A percentile compares a stretch with the other conserved stretches of the same genome.
These are phyloP conservation scores for Cicer arietinum DNA, from an alignment of 306 rosid species.

Conservation along the genomic window DNA sequence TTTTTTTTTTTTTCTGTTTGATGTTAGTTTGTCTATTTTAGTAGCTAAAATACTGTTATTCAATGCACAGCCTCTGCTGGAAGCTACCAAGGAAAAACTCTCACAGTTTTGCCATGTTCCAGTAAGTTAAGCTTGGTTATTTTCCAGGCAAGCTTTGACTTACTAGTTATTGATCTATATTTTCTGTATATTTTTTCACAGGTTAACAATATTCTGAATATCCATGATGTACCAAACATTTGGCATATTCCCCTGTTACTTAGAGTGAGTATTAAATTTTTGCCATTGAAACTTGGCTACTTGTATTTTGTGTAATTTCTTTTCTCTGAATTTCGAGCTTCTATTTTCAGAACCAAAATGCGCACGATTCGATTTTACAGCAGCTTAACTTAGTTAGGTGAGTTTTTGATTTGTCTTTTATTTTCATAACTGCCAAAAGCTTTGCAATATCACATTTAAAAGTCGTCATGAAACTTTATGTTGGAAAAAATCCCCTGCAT, in stretches of 20 bases:
- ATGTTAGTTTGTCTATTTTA: conserved; percentile 39
- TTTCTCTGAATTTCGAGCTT: conserved; percentile 32
- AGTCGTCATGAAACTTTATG: conserved; percentile 22
- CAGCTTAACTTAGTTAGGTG: conserved; percentile 82
- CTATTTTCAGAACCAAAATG: conserved; percentile 84
- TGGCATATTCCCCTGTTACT: conserved; percentile 98
- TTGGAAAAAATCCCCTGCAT: conserved; percentile 20
- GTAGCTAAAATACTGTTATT: conserved; percentile 43
- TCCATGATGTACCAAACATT: conserved; percentile 98
- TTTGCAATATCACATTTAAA: conserved; percentile 23
- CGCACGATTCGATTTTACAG: conserved; percentile 80
- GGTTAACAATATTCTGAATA: conserved; percentile 86
- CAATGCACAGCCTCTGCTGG: conserved; percentile 79
- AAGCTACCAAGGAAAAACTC: conserved; percentile 85
- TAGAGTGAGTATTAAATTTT: conserved; percentile 62
- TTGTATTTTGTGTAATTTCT: conserved; percentile 35
- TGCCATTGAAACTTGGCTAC: conserved; percentile 39
- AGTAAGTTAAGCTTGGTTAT: conserved; percentile 64
- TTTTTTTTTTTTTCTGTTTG: conserved; percentile 34
- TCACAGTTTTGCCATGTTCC: conserved; percentile 98
- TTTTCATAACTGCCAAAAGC: conserved; percentile 18
- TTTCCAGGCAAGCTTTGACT: conserved; percentile 35
- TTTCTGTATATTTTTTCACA: conserved; percentile 47
- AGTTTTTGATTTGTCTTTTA: conserved; percentile 37
- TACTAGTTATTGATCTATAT: conserved; percentile 43